phyloP scores from a whole-genome alignment of 1,284 basidiomycete species.

The Ganoderma leucocontextum region DNA sequence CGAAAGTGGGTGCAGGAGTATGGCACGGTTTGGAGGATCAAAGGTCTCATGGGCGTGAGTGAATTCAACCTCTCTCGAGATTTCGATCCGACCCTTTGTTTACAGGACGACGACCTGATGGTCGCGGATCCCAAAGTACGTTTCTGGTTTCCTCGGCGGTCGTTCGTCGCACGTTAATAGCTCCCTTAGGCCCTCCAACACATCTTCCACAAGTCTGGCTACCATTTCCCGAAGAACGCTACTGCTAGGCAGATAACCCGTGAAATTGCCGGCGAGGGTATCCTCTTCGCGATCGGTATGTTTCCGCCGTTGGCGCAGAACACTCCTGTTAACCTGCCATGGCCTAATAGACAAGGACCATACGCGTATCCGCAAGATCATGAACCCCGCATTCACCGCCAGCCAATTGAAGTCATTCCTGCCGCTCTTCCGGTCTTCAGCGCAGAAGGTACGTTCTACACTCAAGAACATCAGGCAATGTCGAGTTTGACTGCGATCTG shows the following conservation, averaged over 20 bases:
- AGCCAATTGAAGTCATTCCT: constrained; percentile 56
- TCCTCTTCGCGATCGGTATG: constrained; percentile 47
- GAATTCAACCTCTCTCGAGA: not conserved
- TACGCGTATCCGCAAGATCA: constrained; percentile 49
- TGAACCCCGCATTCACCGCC: constrained; percentile 52
- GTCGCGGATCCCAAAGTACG: constrained; percentile 47
- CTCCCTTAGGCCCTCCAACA: constrained; percentile 42
- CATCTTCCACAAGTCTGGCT: constrained; percentile 37
- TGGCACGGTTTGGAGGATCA: constrained; percentile 41
- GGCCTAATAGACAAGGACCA: constrained; percentile 47
- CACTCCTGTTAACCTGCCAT: not conserved
- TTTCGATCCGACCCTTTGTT: constrained; percentile 1
- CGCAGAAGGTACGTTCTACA: constrained; percentile 47
- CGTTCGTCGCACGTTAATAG: not conserved
- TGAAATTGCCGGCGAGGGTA: constrained; percentile 41
- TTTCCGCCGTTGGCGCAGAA: not conserved
- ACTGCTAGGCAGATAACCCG: constrained; percentile 37
- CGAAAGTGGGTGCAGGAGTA: constrained; percentile 43
- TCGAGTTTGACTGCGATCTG: constrained; percentile 10
- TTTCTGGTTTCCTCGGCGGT: not conserved
- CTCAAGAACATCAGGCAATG: constrained; percentile 34
- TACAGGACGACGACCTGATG: constrained; percentile 36
- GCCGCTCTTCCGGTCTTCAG: constrained; percentile 54
- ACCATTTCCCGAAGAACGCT: constrained; percentile 43
- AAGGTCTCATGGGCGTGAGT: constrained; percentile 40